These are phyloP conservation scores for Colletotrichum endophyticum DNA, from an alignment of 2,329 filamentous ascomycete genomes.

Conservation along the genomic window DNA sequence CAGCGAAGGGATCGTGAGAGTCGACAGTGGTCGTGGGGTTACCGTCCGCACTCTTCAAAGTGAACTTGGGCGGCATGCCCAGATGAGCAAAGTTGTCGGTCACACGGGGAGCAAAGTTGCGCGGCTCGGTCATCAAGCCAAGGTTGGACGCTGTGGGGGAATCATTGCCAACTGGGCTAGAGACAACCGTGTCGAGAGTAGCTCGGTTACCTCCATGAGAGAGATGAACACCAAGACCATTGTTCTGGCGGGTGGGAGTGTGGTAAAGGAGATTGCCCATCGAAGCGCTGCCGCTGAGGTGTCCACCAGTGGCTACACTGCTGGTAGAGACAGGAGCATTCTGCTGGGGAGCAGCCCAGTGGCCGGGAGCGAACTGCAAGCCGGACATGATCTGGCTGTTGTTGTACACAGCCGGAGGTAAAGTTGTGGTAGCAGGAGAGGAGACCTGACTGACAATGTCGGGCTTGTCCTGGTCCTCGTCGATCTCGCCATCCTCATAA, in stretches of 20 bases:
- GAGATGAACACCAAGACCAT: neutral
- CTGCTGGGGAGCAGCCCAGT: neutral
- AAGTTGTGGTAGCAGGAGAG: neutral
- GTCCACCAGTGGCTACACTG: neutral
- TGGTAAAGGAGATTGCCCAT: neutral
- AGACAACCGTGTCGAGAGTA: neutral
- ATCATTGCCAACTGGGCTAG: neutral
- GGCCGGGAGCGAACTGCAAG: neutral
- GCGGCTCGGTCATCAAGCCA: constrained; percentile 41
- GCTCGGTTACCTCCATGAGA: neutral
- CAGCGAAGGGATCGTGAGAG: neutral
- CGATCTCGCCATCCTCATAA: neutral
- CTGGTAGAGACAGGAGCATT: neutral
- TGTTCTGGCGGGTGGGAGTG: neutral
- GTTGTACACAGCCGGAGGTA: neutral
- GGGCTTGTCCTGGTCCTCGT: neutral
- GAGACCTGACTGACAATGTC: too few species aligned
- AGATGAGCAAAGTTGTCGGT: constrained; percentile 26
- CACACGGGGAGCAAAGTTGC: constrained; percentile 44
- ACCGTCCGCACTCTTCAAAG: constrained; percentile 18
- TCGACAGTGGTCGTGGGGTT: neutral
- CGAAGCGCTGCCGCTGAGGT: constrained; percentile 8
- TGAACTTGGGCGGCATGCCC: constrained; percentile 43
- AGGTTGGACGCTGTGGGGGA: neutral
- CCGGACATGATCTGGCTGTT: neutral